Evolutionary conservation across 768 basidiomycete genomes (phyloP).

Genomic region (Vararia minispora): DNA sequence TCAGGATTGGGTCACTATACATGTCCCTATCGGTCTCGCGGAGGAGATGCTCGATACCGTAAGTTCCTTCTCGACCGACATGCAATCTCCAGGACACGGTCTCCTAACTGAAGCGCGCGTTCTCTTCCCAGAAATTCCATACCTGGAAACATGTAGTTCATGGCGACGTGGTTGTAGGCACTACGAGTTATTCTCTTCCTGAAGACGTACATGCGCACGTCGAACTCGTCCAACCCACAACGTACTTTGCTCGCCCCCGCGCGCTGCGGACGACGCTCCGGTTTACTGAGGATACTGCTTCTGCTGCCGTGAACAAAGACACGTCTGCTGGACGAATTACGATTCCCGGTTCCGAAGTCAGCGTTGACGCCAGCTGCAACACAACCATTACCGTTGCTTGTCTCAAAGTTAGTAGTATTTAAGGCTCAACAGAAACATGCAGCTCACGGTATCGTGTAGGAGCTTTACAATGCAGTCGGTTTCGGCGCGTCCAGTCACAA

Average conservation of each 20-base stretch:
- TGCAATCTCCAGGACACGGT: background rate
- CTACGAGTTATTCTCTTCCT: slow-evolving; percentile 62
- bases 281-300: too few relatives aligned
- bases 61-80: slow-evolving; percentile 10
- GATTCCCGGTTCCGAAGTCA: slow-evolving; percentile 17
- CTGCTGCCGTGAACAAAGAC: background rate
- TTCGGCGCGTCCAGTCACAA: slow-evolving; percentile 13
- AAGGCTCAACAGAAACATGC: too few relatives aligned
- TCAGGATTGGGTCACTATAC: slow-evolving; percentile 57
- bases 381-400: slow-evolving; percentile 22
- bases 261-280: slow-evolving; percentile 31
- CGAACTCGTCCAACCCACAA: slow-evolving; percentile 64
- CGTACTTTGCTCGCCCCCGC: slow-evolving; percentile 45
- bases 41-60: slow-evolving; percentile 69
- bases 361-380: slow-evolving; percentile 23
- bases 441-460: too few relatives aligned
- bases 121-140: slow-evolving; percentile 39
- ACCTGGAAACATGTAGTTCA: slow-evolving; percentile 44
- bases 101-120: background rate
- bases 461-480: slow-evolving; percentile 23
- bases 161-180: slow-evolving; percentile 48
- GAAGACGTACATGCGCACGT: slow-evolving; percentile 45
- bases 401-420: too few relatives aligned
- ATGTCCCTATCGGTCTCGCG: slow-evolving; percentile 43
- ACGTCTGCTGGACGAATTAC: background rate